phyloP scores from a whole-genome alignment of 2,329 filamentous ascomycete species.

The Grosmannia clavigera region DNA sequence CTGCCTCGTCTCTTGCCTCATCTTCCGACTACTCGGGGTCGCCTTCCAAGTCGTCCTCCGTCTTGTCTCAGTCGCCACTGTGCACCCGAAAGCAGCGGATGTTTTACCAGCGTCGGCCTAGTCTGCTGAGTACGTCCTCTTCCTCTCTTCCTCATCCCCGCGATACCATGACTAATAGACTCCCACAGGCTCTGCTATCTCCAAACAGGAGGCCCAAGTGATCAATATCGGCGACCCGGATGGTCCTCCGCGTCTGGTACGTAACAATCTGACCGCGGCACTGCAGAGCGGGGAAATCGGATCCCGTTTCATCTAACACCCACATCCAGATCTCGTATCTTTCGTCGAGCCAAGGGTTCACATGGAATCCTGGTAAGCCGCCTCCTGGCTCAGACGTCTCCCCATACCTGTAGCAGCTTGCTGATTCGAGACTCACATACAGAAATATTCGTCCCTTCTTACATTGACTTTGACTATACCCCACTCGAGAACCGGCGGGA shows the following conservation, averaged over 20 bases:
- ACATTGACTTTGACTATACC: conserved; percentile 61
- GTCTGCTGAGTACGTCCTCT: conserved; percentile 43
- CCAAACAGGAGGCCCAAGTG: conserved; percentile 65
- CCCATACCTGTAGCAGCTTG: too few relatives aligned
- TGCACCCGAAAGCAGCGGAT: conserved; percentile 29
- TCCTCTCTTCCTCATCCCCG: background rate
- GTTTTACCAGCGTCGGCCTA: conserved; percentile 44
- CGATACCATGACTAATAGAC: background rate
- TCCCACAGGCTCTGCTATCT: conserved; percentile 51
- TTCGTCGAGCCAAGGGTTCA: conserved; percentile 66
- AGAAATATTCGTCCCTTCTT: conserved; percentile 75
- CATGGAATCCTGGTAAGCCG: conserved; percentile 62
- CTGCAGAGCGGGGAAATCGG: background rate
- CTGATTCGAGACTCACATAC: background rate
- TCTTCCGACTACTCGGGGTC: conserved; percentile 35
- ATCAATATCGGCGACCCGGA: conserved; percentile 67
- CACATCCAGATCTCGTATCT: conserved; percentile 59
- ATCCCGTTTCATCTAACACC: background rate
- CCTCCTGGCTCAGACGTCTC: too few relatives aligned
- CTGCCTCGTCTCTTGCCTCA: conserved; percentile 26
- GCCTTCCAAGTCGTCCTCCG: conserved; percentile 45
- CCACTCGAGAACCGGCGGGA: conserved; percentile 66
- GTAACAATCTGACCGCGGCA: conserved; percentile 15
- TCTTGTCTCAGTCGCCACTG: conserved; percentile 25
- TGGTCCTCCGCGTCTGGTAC: conserved; percentile 58